Evolutionary conservation across 139 green algal species (phyloP), one percentile per base, ranked within the genome.

Genomic region (Nannochloris sp.): DNA sequence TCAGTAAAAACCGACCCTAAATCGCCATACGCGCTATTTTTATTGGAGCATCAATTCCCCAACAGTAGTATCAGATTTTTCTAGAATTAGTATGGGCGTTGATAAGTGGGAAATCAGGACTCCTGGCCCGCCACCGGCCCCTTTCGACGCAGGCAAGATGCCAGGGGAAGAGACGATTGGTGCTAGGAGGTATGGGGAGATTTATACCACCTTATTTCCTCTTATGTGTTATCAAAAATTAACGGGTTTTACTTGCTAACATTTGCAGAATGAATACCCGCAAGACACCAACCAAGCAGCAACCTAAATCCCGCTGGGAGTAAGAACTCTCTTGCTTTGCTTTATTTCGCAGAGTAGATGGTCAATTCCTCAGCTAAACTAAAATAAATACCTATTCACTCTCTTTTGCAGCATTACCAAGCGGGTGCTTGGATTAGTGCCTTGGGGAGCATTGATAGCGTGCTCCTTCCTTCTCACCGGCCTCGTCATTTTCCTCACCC

Each of bases 381-480:
- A 29, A n/a, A n/a, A 4, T 13, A n/a, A 47, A 64, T 59, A 19
- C 51, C 51, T 59, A 23, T 12, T 23, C 9, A 25, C 12, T 59
- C 51, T 30, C 46, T 23, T 33, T 34, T 30, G 33, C 68, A 75
- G 68, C 10, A 33, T 27, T 12, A 64, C 47, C 15, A 39, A 54
- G 32, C 25, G 27, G 24, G 24, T 23, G 4, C 25, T 75, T 51
- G 27, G 8, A 6, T 44, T 76, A 24, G 54, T 72, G 31, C 70
- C 70, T 3, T 72, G 62, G 70, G n/a, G 34, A 19, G 44, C 70
- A 45, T 45, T 76, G 29, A 48, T 76, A 13, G 31, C 62, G 2
- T 44, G 55, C 6, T 31, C 30, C 12, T 61, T 71, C 31, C 54
- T 72, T 25, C 34, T 70, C 19, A 35, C 37, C 14, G 70, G 70